Conservation (phyloP, 2,329 filamentous ascomycete genomes). For the Clonostachys chloroleuca region DNA sequence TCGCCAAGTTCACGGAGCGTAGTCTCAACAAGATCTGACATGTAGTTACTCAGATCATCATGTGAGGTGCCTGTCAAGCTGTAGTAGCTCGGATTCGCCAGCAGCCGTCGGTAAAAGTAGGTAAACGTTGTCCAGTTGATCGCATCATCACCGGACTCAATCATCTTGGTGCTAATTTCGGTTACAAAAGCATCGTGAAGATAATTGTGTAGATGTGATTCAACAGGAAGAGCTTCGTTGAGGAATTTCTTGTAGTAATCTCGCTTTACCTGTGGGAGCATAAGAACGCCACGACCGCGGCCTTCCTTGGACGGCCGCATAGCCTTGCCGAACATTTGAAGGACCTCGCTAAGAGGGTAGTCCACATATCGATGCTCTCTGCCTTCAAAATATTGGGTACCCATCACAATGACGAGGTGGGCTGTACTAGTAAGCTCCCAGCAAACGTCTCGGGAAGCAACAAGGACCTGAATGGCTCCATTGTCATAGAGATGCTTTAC, state of each 20-base stretch:
- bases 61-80: conserved; percentile 83
- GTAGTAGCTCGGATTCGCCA: conserved; percentile 97
- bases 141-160: conserved; percentile 91
- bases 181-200: conserved; percentile 95
- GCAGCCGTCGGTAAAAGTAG: conserved; percentile 91
- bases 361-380: conserved; percentile 96
- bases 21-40: conserved; percentile 91
- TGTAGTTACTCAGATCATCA: conserved; percentile 87
- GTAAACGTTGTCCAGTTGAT: conserved; percentile 99
- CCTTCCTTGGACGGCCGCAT: conserved; percentile 75
- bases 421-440: conserved; percentile 90
- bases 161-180: conserved; percentile 94
- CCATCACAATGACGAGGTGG: conserved; percentile 93
- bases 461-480: conserved; percentile 82
- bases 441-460: conserved; percentile 78
- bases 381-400: conserved; percentile 95
- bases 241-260: conserved; percentile 99
- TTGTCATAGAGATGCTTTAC: conserved; percentile 88
- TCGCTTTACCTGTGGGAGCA: conserved; percentile 90
- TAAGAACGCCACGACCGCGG: conserved; percentile 84
- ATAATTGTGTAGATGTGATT: conserved; percentile 88
- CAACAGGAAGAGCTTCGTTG: conserved; percentile 90
- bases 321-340: conserved; percentile 98
- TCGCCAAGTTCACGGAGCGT: conserved; percentile 88
- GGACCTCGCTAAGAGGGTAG: conserved; percentile 86